These are phyloP conservation scores for Aeschynomene evenia DNA, from an alignment of 306 rosid species.

Conservation along the genomic window DNA sequence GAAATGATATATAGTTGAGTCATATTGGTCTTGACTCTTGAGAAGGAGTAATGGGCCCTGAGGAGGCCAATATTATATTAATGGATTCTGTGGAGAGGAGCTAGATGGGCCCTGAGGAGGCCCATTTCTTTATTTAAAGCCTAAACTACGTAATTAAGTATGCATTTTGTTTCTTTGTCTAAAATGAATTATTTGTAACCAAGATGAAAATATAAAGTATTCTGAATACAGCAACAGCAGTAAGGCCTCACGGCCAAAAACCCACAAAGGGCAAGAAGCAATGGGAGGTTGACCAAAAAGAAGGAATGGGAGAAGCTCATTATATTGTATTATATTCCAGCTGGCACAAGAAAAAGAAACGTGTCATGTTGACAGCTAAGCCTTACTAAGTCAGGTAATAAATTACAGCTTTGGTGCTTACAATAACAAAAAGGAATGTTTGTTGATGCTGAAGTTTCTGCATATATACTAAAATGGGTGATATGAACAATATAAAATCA, in stretches of 20 bases:
- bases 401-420: not conserved
- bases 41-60: no score
- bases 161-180: not conserved
- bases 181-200: not conserved
- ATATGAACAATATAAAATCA: no score
- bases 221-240: not conserved
- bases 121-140: no score
- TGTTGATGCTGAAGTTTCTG: not conserved
- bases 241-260: not conserved
- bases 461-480: no score
- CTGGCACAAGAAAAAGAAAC: not conserved
- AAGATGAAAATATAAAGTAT: no score
- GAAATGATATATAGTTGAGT: no score
- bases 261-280: not conserved
- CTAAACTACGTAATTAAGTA: no score
- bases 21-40: no score
- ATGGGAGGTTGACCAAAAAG: not conserved
- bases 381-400: not conserved
- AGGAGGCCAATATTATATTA: no score
- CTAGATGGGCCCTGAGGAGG: no score
- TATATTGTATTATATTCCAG: no score
- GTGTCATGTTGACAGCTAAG: not conserved
- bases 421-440: not conserved
- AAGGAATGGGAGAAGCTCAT: not conserved
- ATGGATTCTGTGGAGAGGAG: no score